A percentile compares a stretch with the other conserved stretches of the same genome.
Conservation (phyloP, 2,329 filamentous ascomycete species). For the Colletotrichum higginsianum region DNA sequence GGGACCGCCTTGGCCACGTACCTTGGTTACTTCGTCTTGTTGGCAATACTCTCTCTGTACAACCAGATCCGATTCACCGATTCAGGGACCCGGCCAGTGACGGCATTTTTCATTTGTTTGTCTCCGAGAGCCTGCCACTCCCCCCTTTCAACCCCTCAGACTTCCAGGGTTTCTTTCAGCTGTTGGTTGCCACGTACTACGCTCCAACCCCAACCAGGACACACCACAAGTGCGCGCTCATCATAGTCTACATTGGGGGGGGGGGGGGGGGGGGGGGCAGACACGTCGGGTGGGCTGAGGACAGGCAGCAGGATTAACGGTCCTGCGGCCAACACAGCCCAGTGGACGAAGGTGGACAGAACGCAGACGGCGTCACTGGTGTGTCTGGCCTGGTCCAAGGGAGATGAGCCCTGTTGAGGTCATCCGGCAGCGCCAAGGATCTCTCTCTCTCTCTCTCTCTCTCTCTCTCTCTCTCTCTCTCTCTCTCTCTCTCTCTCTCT, state of each 20-base stretch:
- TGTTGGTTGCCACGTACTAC: not conserved
- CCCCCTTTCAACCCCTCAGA: not conserved
- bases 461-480: too few relatives aligned
- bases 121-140: not conserved
- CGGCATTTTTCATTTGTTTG: not conserved
- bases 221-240: not conserved
- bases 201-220: not conserved
- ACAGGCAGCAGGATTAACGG: conserved; percentile 1
- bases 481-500: too few relatives aligned
- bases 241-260: too few relatives aligned
- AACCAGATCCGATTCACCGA: not conserved
- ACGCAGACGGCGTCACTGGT: too few relatives aligned
- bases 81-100: not conserved
- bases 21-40: too few relatives aligned
- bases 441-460: too few relatives aligned
- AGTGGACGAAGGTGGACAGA: not conserved
- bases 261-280: too few relatives aligned
- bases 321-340: not conserved
- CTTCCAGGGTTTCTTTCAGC: not conserved
- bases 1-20: too few relatives aligned
- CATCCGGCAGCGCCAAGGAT: not conserved
- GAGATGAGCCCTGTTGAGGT: not conserved
- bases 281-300: not conserved
- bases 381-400: not conserved
- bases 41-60: too few relatives aligned